phyloP scores from a whole-genome alignment of 139 green algal species.

The Coccomyxa sp. region DNA sequence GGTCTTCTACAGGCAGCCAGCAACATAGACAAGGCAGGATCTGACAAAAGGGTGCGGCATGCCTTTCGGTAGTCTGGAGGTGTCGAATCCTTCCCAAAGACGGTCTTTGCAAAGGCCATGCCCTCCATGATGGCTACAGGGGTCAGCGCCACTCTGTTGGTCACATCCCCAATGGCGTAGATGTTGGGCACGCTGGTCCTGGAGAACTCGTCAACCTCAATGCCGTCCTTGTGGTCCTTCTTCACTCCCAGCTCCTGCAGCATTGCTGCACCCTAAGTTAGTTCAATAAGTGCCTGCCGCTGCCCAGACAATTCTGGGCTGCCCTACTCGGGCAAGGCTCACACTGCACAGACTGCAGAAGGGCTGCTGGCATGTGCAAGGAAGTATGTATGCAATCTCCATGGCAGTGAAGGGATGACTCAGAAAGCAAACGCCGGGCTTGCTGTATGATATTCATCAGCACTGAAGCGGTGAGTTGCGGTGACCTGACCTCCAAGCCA shows the following conservation, averaged over 20 bases:
- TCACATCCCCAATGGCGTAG: slow-evolving; percentile 95
- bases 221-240: slow-evolving; percentile 50
- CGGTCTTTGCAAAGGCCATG: slow-evolving; percentile 89
- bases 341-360: not conserved
- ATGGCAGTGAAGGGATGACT: too few relatives aligned
- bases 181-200: slow-evolving; percentile 80
- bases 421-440: too few relatives aligned
- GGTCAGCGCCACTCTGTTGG: slow-evolving; percentile 89
- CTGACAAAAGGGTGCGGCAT: too few relatives aligned
- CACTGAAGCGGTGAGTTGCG: too few relatives aligned
- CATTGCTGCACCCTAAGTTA: not conserved
- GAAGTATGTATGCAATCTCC: too few relatives aligned
- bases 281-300: not conserved
- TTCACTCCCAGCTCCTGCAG: slow-evolving; percentile 61
- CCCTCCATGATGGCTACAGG: slow-evolving; percentile 97
- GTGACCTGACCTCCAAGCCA: slow-evolving; percentile 65
- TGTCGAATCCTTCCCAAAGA: slow-evolving; percentile 72
- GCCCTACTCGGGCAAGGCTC: not conserved
- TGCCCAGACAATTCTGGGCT: too few relatives aligned
- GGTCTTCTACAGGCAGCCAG: too few relatives aligned
- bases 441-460: too few relatives aligned
- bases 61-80: slow-evolving; percentile 80
- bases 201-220: slow-evolving; percentile 88
- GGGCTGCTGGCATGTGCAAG: not conserved
- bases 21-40: not conserved